These are phyloP conservation scores for Myrica gale DNA, from an alignment of 306 rosid species.

Conservation along the genomic window DNA sequence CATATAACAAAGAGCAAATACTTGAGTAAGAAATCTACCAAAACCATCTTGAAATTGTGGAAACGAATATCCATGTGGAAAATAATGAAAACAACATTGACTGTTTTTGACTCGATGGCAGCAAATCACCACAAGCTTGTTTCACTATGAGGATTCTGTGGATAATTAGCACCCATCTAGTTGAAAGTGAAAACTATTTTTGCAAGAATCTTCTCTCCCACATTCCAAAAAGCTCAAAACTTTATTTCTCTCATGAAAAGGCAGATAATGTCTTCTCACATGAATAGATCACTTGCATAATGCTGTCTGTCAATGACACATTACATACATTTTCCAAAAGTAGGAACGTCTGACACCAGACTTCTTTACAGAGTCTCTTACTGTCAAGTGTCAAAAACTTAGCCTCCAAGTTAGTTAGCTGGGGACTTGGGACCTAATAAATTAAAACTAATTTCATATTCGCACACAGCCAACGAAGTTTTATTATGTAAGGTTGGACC, in stretches of 20 bases:
- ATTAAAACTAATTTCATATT: background rate
- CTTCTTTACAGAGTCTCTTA: too few species aligned
- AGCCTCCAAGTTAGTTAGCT: background rate
- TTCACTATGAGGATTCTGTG: background rate
- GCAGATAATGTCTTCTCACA: background rate
- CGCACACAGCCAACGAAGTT: background rate
- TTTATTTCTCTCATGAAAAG: background rate
- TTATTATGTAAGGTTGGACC: background rate
- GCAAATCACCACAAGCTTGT: slow-evolving; percentile 3
- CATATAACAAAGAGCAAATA: background rate
- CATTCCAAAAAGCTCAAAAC: background rate
- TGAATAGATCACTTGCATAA: background rate
- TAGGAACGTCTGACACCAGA: background rate
- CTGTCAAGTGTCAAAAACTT: background rate
- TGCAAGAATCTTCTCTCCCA: background rate
- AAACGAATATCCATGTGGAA: background rate
- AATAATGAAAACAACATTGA: background rate
- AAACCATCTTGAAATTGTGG: background rate
- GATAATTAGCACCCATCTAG: background rate
- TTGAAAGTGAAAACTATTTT: background rate
- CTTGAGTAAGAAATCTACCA: background rate
- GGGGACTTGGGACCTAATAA: background rate
- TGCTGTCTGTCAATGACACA: background rate
- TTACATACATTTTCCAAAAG: background rate
- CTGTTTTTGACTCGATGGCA: background rate